Evolutionary conservation across 2,329 filamentous ascomycete species (phyloP).

Genomic region (Fusarium setosum): DNA sequence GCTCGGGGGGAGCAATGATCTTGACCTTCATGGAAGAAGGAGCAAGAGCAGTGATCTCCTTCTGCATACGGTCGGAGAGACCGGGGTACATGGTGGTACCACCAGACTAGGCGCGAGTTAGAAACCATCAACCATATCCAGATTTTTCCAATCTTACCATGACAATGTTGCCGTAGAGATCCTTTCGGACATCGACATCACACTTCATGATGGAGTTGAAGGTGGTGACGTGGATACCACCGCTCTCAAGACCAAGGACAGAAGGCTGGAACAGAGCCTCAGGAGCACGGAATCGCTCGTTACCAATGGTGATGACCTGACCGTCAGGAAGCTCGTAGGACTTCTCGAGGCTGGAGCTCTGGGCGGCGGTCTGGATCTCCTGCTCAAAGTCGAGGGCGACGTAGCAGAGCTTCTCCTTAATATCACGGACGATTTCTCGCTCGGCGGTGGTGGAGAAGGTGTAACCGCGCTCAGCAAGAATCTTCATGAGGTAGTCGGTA

Average conservation of each 20-base stretch:
- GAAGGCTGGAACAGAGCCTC: conserved; percentile 99
- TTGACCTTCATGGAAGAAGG: conserved; percentile 99
- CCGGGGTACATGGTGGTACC: conserved; percentile 99
- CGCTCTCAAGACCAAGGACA: conserved; percentile 96
- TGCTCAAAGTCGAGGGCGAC: conserved; percentile 99
- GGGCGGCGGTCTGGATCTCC: conserved; percentile 99
- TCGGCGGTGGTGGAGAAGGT: conserved; percentile 99
- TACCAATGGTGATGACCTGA: conserved; percentile 99
- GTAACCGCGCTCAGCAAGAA: conserved; percentile 98
- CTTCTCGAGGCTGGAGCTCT: conserved; percentile 99
- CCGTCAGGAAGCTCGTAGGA: conserved; percentile 99
- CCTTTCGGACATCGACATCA: conserved; percentile 99
- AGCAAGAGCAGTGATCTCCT: conserved; percentile 99
- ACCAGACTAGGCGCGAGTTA: conserved; percentile 79
- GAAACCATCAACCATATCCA: conserved; percentile 21
- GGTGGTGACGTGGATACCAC: conserved; percentile 99
- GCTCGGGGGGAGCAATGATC: conserved; percentile 99
- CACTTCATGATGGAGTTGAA: conserved; percentile 99
- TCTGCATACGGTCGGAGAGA: conserved; percentile 99
- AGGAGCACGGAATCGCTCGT: conserved; percentile 99
- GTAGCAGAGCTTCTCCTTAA: conserved; percentile 99
- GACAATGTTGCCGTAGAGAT: conserved; percentile 99
- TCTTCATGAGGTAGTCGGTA: conserved; percentile 99
- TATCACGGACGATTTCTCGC: conserved; percentile 99
- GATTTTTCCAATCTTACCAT: conserved; percentile 78